phyloP scores from a whole-genome alignment of 495 filamentous ascomycete species.

The Melanomma pulvis-pyrius region DNA sequence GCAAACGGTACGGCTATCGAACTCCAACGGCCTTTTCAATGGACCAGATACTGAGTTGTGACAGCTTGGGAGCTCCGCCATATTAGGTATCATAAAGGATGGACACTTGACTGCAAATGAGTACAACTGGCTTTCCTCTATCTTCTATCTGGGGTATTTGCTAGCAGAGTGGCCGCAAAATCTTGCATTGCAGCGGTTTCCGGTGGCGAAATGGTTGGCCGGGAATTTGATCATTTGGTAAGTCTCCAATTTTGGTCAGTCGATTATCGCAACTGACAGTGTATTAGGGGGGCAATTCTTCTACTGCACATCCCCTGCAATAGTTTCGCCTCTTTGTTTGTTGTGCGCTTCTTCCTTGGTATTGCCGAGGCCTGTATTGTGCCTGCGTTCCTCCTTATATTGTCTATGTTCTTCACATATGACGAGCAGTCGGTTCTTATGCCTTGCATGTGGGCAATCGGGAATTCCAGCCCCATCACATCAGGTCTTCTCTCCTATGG shows the following conservation, averaged over 20 bases:
- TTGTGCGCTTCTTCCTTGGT: slow-evolving; percentile 50
- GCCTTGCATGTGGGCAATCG: slow-evolving; percentile 51
- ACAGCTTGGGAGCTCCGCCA: slow-evolving; percentile 50
- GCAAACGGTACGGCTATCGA: slow-evolving; percentile 47
- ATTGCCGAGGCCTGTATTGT: slow-evolving; percentile 50
- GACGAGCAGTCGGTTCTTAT: slow-evolving; percentile 50
- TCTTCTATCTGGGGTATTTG: slow-evolving; percentile 39
- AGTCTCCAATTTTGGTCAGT: slow-evolving; percentile 5
- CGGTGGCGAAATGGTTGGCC: slow-evolving; percentile 48
- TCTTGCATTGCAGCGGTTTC: slow-evolving; percentile 49
- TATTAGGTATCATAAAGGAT: slow-evolving; percentile 41
- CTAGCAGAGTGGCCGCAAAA: slow-evolving; percentile 51
- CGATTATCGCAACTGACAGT: not conserved
- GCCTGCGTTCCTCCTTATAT: slow-evolving; percentile 48
- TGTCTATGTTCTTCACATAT: slow-evolving; percentile 55
- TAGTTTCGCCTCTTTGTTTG: slow-evolving; percentile 48
- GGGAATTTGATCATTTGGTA: slow-evolving; percentile 48
- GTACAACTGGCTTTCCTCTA: slow-evolving; percentile 44
- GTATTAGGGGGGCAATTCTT: slow-evolving; percentile 43
- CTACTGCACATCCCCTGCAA: slow-evolving; percentile 46
- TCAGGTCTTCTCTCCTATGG: slow-evolving; percentile 50
- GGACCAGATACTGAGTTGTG: too few relatives aligned
- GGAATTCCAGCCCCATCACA: slow-evolving; percentile 50
- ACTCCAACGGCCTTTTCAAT: too few relatives aligned
- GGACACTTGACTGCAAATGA: slow-evolving; percentile 40